A percentile compares a stretch with the other conserved stretches of the same genome.
Evolutionary conservation across 108 stramenopile species (phyloP).

Genomic region (Asterionellopsis glacialis): DNA sequence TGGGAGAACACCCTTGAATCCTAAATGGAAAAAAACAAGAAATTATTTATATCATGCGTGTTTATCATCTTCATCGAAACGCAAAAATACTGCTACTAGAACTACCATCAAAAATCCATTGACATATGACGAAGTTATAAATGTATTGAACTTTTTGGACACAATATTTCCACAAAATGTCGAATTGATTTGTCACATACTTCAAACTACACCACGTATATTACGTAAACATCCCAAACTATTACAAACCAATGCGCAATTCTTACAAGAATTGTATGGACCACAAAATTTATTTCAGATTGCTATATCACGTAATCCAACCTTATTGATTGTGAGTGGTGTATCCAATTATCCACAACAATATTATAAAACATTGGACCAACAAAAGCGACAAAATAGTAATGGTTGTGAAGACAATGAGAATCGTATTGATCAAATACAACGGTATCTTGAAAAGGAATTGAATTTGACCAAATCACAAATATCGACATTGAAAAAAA

Average conservation of each 20-base stretch:
- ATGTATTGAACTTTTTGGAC: constrained; percentile 59
- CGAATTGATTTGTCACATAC: constrained; percentile 26
- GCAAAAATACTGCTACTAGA: no score
- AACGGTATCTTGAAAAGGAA: constrained; percentile 33
- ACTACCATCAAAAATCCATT: constrained; percentile 10
- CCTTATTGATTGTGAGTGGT: constrained; percentile 58
- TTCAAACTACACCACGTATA: constrained; percentile 65
- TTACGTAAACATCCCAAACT: constrained; percentile 40
- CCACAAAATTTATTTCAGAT: constrained; percentile 38
- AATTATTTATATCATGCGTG: constrained; percentile 55
- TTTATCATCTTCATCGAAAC: background rate
- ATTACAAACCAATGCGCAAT: constrained; percentile 44
- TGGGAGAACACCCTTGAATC: background rate
- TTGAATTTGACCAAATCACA: constrained; percentile 25
- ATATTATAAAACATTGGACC: no score
- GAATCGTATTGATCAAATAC: constrained; percentile 10
- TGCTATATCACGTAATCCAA: constrained; percentile 68
- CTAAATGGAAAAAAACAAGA: constrained; percentile 46
- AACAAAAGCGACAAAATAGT: no score
- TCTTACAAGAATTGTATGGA: constrained; percentile 62
- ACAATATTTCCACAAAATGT: constrained; percentile 22
- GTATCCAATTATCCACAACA: constrained; percentile 38
- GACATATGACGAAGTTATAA: constrained; percentile 25
- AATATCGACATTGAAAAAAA: constrained; percentile 38
- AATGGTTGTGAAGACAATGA: background rate